These are phyloP conservation scores for Aureobasidium uvarum DNA, from an alignment of 2,329 filamentous ascomycete genomes.

Conservation along the genomic window DNA sequence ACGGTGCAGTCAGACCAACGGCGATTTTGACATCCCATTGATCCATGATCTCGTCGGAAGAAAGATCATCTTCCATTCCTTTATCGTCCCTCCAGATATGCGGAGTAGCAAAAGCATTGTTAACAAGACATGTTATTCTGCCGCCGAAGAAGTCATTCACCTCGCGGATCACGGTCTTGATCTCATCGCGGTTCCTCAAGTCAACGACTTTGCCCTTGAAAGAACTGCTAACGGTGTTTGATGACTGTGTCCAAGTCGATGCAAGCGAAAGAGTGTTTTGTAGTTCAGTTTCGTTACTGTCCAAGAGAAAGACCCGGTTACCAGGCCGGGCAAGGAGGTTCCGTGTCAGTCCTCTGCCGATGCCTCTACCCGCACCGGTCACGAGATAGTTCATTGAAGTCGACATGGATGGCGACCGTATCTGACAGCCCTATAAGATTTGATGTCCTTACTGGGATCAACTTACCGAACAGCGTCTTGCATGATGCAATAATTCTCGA, in stretches of 20 bases:
- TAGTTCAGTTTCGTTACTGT: constrained; percentile 43
- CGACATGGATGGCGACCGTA: background rate
- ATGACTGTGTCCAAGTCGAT: constrained; percentile 28
- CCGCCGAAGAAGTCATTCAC: constrained; percentile 40
- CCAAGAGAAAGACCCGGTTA: constrained; percentile 45
- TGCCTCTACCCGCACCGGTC: constrained; percentile 42
- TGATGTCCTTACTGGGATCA: background rate
- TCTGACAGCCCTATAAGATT: background rate
- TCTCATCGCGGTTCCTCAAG: constrained; percentile 36
- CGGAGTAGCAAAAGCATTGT: constrained; percentile 40
- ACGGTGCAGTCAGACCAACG: constrained; percentile 39
- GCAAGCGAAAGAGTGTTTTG: constrained; percentile 38
- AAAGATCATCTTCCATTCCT: constrained; percentile 25
- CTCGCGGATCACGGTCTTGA: constrained; percentile 35
- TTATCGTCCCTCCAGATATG: constrained; percentile 25
- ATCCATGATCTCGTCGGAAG: constrained; percentile 21
- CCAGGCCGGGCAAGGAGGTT: constrained; percentile 38
- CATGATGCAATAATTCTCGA: background rate
- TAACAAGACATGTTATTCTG: constrained; percentile 45
- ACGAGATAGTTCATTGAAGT: constrained; percentile 44
- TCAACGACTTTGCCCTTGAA: constrained; percentile 30
- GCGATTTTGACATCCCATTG: constrained; percentile 29
- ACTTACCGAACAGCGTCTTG: background rate
- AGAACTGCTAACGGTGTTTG: background rate
- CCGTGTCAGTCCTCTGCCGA: constrained; percentile 41